Conservation (phyloP, 2,329 filamentous ascomycete genomes). For the Fusarium sp. region DNA sequence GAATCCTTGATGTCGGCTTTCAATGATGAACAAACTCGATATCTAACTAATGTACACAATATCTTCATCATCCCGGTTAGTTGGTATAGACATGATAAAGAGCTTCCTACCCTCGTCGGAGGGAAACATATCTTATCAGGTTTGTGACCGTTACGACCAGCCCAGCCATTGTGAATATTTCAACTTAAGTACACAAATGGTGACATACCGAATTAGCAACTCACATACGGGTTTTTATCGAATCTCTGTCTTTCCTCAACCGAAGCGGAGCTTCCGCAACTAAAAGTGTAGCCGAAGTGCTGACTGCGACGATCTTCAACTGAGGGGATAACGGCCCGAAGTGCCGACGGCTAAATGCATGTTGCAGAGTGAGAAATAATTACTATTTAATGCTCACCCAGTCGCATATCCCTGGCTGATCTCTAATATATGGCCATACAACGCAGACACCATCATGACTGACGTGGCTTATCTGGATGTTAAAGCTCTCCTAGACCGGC, state of each 20-base stretch:
- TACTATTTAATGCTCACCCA: neutral
- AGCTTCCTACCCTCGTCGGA: slow-evolving; percentile 11
- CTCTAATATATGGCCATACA: neutral
- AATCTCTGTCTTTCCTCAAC: neutral
- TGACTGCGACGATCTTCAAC: slow-evolving; percentile 4
- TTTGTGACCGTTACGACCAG: slow-evolving; percentile 8
- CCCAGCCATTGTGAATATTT: neutral
- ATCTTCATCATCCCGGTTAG: slow-evolving; percentile 18
- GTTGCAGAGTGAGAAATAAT: neutral
- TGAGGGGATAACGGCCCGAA: slow-evolving; percentile 30
- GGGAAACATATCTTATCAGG: slow-evolving; percentile 2
- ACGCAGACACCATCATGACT: slow-evolving; percentile 1
- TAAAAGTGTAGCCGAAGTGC: neutral
- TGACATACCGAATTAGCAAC: neutral
- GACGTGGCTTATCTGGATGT: slow-evolving; percentile 16
- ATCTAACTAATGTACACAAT: fast-evolving
- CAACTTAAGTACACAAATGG: neutral
- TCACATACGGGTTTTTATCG: neutral
- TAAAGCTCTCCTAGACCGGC: slow-evolving; percentile 21
- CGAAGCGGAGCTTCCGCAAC: neutral
- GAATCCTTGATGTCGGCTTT: slow-evolving; percentile 22
- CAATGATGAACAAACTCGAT: fast-evolving
- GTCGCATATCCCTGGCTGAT: neutral
- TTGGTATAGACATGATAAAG: slow-evolving; percentile 24
- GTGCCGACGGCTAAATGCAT: slow-evolving; percentile 29